Percentiles rank a stretch among this genome's conserved stretches.
Evolutionary conservation across 140 eudicot genomes (phyloP).

Genomic region (Flaveria floridana): DNA sequence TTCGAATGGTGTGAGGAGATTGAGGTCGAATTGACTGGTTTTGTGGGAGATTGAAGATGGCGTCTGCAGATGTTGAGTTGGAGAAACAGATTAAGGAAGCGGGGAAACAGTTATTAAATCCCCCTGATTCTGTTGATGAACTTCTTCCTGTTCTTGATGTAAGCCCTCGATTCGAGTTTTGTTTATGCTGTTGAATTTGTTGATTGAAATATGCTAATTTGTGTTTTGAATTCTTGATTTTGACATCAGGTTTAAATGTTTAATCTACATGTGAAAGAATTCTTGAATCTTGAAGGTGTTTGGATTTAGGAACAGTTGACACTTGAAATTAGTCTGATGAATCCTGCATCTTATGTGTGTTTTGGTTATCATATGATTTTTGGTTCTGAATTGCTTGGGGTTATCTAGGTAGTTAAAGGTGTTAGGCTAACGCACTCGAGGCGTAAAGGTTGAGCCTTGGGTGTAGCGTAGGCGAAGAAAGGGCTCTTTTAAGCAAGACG

Average conservation of each 20-base stretch:
- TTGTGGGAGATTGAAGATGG: constrained; percentile 35
- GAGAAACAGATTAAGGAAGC: constrained; percentile 55
- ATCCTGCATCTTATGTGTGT: neutral
- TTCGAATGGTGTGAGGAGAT: constrained; percentile 31
- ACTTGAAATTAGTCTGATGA: neutral
- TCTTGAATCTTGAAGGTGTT: neutral
- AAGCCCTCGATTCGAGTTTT: constrained; percentile 31
- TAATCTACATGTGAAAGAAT: neutral
- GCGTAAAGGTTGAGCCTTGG: too few relatives aligned
- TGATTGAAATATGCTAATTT: neutral
- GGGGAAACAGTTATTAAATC: constrained; percentile 49
- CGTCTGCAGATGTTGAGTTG: constrained; percentile 43
- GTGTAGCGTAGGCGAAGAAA: too few relatives aligned
- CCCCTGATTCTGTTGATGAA: constrained; percentile 52
- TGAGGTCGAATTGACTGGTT: constrained; percentile 34
- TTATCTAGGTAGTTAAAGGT: too few relatives aligned
- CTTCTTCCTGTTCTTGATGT: constrained; percentile 77
- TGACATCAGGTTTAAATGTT: neutral
- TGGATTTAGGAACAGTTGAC: neutral
- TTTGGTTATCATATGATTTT: neutral
- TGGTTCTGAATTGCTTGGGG: neutral
- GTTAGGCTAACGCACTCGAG: too few relatives aligned
- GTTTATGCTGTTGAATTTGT: neutral
- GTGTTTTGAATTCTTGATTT: neutral
- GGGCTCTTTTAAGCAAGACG: too few relatives aligned